Evolutionary conservation across 176 grass and related monocot genomes (phyloP).

Genomic region (Juncus effusus): DNA sequence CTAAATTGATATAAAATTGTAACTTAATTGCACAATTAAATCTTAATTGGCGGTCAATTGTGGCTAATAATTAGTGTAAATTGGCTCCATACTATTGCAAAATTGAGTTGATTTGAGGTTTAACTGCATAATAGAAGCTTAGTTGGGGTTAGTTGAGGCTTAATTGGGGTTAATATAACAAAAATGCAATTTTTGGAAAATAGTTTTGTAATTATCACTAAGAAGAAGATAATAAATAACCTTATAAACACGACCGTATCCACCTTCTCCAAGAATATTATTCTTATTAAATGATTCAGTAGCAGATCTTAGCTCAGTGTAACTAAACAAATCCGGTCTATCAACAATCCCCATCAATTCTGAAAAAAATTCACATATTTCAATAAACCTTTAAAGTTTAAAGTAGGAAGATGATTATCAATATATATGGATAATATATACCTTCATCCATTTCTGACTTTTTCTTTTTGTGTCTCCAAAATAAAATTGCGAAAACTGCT

Average conservation of each 20-base stretch:
- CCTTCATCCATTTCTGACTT: constrained; percentile 44
- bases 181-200: too few relatives aligned
- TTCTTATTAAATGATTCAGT: constrained; percentile 54
- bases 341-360: constrained; percentile 49
- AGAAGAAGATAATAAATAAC: constrained; percentile 24
- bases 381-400: too few relatives aligned
- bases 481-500: constrained; percentile 31
- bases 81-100: too few relatives aligned
- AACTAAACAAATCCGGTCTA: constrained; percentile 57
- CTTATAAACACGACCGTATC: constrained; percentile 78
- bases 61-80: too few relatives aligned
- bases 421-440: constrained; percentile 21
- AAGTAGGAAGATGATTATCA: neutral
- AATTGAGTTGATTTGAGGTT: too few relatives aligned
- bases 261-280: constrained; percentile 79
- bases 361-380: constrained; percentile 31
- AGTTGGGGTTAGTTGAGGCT: too few relatives aligned
- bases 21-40: too few relatives aligned
- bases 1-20: too few relatives aligned
- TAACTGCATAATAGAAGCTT: too few relatives aligned
- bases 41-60: too few relatives aligned
- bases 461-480: constrained; percentile 56
- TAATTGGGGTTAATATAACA: too few relatives aligned
- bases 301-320: constrained; percentile 59
- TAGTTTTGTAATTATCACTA: too few relatives aligned